phyloP scores from a whole-genome alignment of 1,284 basidiomycete species.

The Peniophora sp. region DNA sequence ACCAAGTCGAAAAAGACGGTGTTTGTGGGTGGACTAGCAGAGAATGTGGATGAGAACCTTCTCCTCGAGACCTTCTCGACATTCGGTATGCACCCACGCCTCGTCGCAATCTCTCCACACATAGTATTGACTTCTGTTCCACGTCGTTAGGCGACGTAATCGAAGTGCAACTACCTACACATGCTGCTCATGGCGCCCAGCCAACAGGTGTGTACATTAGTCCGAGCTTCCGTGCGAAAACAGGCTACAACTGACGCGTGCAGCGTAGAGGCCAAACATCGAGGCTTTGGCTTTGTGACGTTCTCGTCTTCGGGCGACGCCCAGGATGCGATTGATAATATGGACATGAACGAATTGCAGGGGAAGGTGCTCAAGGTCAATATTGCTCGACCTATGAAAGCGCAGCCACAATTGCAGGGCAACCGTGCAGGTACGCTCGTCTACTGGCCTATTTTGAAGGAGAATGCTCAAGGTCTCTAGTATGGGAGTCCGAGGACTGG shows the following conservation, averaged over 20 bases:
- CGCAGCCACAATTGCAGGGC: slow-evolving; percentile 49
- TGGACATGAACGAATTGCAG: slow-evolving; percentile 76
- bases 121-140: background rate
- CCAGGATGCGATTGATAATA: slow-evolving; percentile 83
- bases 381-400: slow-evolving; percentile 67
- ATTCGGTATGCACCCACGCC: slow-evolving; percentile 49
- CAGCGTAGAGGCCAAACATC: slow-evolving; percentile 63
- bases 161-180: slow-evolving; percentile 71
- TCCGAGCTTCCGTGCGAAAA: slow-evolving; percentile 6
- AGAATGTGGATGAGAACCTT: slow-evolving; percentile 64
- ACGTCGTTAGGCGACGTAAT: slow-evolving; percentile 60
- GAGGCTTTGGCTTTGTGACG: slow-evolving; percentile 78
- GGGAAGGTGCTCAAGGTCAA: slow-evolving; percentile 74
- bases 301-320: slow-evolving; percentile 70
- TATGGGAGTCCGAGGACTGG: slow-evolving; percentile 87
- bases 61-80: slow-evolving; percentile 66
- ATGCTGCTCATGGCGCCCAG: slow-evolving; percentile 50
- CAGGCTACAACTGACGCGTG: slow-evolving; percentile 9
- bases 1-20: slow-evolving; percentile 68
- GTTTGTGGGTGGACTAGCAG: slow-evolving; percentile 69
- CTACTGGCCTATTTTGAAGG: background rate
- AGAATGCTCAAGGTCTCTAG: too few species aligned
- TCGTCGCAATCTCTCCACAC: slow-evolving; percentile 11
- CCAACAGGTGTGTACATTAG: slow-evolving; percentile 36
- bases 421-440: slow-evolving; percentile 63